phyloP scores from a whole-genome alignment of 352 stramenopile species.

The Phytophthora ramorum region DNA sequence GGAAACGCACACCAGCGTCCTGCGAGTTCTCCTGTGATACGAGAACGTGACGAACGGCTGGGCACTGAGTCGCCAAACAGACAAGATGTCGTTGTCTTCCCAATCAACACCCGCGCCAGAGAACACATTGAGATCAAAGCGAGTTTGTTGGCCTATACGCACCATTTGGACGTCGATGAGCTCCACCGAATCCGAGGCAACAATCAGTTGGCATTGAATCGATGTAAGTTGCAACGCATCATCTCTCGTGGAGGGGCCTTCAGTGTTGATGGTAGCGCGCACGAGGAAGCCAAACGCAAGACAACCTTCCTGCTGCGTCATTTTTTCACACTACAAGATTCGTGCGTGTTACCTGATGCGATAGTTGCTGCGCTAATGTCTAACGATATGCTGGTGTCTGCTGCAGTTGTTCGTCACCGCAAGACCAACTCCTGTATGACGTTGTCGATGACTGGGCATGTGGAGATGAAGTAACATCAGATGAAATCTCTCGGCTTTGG shows the following conservation, averaged over 20 bases:
- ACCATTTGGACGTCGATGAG: slow-evolving; percentile 67
- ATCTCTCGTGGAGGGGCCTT: slow-evolving; percentile 44
- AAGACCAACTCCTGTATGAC: slow-evolving; percentile 62
- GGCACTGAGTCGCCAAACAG: slow-evolving; percentile 3
- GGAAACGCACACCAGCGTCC: slow-evolving; percentile 8
- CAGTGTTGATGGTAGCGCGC: slow-evolving; percentile 44
- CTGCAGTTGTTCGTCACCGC: slow-evolving; percentile 23
- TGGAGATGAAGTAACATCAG: slow-evolving; percentile 40
- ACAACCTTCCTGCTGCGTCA: slow-evolving; percentile 75
- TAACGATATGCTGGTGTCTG: slow-evolving; percentile 4
- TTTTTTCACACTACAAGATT: slow-evolving; percentile 67
- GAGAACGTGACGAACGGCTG: slow-evolving; percentile 2
- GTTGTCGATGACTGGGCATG: slow-evolving; percentile 73
- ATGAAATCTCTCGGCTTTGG: slow-evolving; percentile 66
- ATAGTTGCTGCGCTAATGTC: neutral
- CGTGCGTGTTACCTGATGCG: slow-evolving; percentile 5
- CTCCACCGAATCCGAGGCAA: slow-evolving; percentile 53
- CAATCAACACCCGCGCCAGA: slow-evolving; percentile 34
- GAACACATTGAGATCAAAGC: slow-evolving; percentile 77
- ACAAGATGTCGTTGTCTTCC: slow-evolving; percentile 11
- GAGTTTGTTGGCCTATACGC: slow-evolving; percentile 70
- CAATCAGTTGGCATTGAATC: slow-evolving; percentile 45
- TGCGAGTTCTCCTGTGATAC: slow-evolving; percentile 17
- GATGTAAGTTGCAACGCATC: slow-evolving; percentile 50
- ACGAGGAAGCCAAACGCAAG: slow-evolving; percentile 66